phyloP scores from a whole-genome alignment of 768 basidiomycete genomes.

The Rhodocollybia butyracea region DNA sequence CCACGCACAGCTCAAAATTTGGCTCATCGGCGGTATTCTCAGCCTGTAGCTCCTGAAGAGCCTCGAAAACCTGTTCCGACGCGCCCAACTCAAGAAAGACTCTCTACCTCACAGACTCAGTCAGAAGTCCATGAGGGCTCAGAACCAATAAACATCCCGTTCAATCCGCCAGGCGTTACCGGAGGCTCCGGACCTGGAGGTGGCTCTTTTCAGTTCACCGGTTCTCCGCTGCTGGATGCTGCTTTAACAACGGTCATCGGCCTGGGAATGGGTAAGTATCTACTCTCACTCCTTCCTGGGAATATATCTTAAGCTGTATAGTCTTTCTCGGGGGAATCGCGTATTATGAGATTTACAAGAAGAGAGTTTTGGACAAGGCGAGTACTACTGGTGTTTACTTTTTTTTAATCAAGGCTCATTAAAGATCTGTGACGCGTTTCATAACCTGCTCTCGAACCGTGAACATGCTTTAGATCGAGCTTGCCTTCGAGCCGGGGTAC shows the following conservation, averaged over 20 bases:
- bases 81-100: background rate
- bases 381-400: no score
- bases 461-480: conserved; percentile 53
- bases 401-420: no score
- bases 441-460: background rate
- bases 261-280: conserved; percentile 51
- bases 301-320: conserved; percentile 17
- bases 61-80: background rate
- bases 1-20: background rate
- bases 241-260: conserved; percentile 59
- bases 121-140: conserved; percentile 39
- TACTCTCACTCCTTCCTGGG: conserved; percentile 3
- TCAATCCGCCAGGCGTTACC: conserved; percentile 42
- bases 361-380: conserved; percentile 77
- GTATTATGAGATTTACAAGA: conserved; percentile 81
- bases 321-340: conserved; percentile 70
- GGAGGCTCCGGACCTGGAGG: conserved; percentile 30
- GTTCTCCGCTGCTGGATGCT: conserved; percentile 47
- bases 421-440: no score
- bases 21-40: background rate
- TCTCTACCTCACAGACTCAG: background rate
- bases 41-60: background rate
- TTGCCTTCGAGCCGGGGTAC: conserved; percentile 76
- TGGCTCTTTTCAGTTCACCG: conserved; percentile 32
- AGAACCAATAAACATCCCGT: conserved; percentile 33